These are phyloP conservation scores for Penicillium verhagenii DNA, from an alignment of 495 filamentous ascomycete species.

Conservation along the genomic window DNA sequence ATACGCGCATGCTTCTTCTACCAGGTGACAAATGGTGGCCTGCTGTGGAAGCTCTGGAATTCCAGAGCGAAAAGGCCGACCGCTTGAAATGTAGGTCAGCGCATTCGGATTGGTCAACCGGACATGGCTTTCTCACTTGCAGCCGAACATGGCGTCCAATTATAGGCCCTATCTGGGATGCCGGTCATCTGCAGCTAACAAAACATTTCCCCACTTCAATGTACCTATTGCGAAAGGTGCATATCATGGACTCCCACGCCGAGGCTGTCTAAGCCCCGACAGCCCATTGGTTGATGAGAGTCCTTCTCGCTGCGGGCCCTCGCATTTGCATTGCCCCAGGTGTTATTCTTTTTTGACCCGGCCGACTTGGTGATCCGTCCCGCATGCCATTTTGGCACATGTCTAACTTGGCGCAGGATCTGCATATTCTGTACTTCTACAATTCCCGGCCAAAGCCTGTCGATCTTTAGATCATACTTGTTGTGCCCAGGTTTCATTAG, in stretches of 20 bases:
- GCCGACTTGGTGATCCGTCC: not conserved
- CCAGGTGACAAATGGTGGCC: slow-evolving; percentile 41
- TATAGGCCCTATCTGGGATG: slow-evolving; percentile 18
- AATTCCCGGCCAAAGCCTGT: not conserved
- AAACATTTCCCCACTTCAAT: slow-evolving; percentile 20
- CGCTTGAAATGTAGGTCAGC: slow-evolving; percentile 15
- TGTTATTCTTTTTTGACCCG: slow-evolving; percentile 15
- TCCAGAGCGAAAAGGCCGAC: slow-evolving; percentile 33
- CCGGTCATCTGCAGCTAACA: slow-evolving; percentile 38
- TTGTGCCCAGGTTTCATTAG: not conserved
- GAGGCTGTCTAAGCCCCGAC: slow-evolving; percentile 7
- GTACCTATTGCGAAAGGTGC: slow-evolving; percentile 13
- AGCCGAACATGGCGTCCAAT: slow-evolving; percentile 35
- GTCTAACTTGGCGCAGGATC: not conserved
- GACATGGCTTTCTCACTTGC: slow-evolving; percentile 27
- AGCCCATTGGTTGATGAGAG: slow-evolving; percentile 21
- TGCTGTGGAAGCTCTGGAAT: slow-evolving; percentile 19
- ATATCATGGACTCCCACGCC: slow-evolving; percentile 17
- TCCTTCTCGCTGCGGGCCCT: slow-evolving; percentile 25
- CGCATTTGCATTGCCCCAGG: slow-evolving; percentile 32
- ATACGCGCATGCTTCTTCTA: slow-evolving; percentile 29
- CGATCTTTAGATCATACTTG: not conserved
- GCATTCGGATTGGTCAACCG: slow-evolving; percentile 33
- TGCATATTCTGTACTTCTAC: not conserved
- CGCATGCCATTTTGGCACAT: slow-evolving; percentile 9